phyloP scores from a whole-genome alignment of 2,329 filamentous ascomycete genomes.

The Microascus cirrosus region DNA sequence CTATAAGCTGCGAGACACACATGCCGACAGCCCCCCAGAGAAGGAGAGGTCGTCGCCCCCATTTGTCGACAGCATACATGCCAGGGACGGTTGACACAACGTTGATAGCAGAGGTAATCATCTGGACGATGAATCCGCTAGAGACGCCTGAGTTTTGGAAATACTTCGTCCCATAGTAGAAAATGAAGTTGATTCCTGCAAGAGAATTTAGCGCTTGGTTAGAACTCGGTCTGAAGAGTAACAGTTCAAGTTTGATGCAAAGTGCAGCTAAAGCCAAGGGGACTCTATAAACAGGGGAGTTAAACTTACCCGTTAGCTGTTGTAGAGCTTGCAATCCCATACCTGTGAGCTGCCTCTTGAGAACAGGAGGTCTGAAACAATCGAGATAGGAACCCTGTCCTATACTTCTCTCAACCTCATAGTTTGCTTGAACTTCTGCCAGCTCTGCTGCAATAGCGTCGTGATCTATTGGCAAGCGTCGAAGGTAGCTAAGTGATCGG shows the following conservation, averaged over 20 bases:
- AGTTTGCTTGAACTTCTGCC: constrained; percentile 44
- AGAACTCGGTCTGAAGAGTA: too few relatives aligned
- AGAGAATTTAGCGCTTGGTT: background rate
- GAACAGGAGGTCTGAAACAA: constrained; percentile 29
- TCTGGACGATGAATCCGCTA: constrained; percentile 22
- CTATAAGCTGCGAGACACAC: constrained; percentile 47
- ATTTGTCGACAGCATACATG: constrained; percentile 24
- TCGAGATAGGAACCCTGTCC: constrained; percentile 30
- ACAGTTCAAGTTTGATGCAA: too few relatives aligned
- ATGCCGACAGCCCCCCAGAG: constrained; percentile 53
- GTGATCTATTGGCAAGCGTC: constrained; percentile 47
- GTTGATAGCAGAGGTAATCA: constrained; percentile 27
- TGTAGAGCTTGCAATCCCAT: constrained; percentile 54
- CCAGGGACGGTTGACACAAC: constrained; percentile 24
- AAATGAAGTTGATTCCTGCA: constrained; percentile 16
- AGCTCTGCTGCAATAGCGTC: constrained; percentile 46
- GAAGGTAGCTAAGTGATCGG: constrained; percentile 45
- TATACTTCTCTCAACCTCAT: constrained; percentile 44
- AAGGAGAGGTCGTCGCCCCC: constrained; percentile 44
- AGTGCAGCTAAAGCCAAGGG: too few relatives aligned
- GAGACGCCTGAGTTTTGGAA: constrained; percentile 25
- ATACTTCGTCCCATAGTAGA: constrained; percentile 28
- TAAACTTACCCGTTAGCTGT: constrained; percentile 21
- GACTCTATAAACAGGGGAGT: too few relatives aligned
- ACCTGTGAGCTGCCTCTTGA: constrained; percentile 42